Percentiles rank a stretch among this genome's conserved stretches.
Conservation (phyloP, 179 eudicot species). For the Corrigiola litoralis region DNA sequence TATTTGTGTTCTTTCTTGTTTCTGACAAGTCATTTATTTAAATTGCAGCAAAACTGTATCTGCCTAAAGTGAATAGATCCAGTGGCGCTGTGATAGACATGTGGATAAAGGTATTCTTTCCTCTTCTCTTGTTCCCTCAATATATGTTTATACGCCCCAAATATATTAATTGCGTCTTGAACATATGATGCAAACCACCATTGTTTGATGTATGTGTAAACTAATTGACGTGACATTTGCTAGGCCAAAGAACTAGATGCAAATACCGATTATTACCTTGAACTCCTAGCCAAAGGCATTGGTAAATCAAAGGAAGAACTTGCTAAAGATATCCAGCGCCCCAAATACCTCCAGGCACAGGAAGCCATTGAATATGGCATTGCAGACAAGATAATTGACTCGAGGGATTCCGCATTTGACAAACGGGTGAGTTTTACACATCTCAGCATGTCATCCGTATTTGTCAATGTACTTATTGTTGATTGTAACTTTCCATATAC, state of each 20-base stretch:
- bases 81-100: conserved; percentile 77
- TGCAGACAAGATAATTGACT: conserved; percentile 68
- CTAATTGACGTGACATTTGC: conserved; percentile 3
- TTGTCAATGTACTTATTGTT: background rate
- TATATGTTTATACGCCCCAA: conserved; percentile 4
- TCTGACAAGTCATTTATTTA: background rate
- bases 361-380: conserved; percentile 84
- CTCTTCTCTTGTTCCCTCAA: background rate
- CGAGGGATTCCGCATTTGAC: conserved; percentile 52
- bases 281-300: conserved; percentile 69
- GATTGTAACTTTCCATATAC: background rate
- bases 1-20: background rate
- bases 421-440: conserved; percentile 44
- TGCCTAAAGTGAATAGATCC: conserved; percentile 63
- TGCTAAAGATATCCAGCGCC: conserved; percentile 55
- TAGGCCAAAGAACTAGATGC: conserved; percentile 84
- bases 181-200: background rate
- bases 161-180: background rate
- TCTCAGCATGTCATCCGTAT: background rate
- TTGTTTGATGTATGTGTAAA: background rate
- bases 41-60: conserved; percentile 71
- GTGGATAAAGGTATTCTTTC: conserved; percentile 72
- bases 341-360: conserved; percentile 59
- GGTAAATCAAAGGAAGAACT: conserved; percentile 87
- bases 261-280: conserved; percentile 62